Base-by-base conservation (phyloP, 2,329 filamentous ascomycete genomes). In the Penicillium sclerotiorum region DNA sequence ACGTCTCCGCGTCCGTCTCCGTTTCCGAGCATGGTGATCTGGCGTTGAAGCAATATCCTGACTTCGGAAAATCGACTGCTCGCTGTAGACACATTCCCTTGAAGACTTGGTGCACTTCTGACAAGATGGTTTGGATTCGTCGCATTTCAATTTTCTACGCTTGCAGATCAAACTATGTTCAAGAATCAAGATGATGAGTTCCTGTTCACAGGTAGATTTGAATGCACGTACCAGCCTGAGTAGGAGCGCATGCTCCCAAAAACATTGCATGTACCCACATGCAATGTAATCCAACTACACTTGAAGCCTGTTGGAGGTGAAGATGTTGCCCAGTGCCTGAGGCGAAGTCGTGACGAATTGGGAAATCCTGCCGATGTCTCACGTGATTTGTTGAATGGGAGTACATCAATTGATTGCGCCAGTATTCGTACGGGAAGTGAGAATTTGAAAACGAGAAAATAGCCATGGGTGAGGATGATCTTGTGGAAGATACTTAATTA, bases 1-100 rank as follows among this genome's bases (percentile, higher is more conserved):
- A n/a, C n/a, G n/a, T n/a, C n/a, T n/a, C n/a, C n/a, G n/a, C n/a
- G n/a, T n/a, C n/a, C n/a, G n/a, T n/a, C n/a, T n/a, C n/a, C n/a
- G n/a, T n/a, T n/a, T n/a, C n/a, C n/a, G n/a, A n/a, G n/a, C 25
- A 28, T 28, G 9, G 6, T 28, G 25, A 28, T 28, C 22, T 48
- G 7, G 41, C 25, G 11, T 18, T 18, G 44, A 47, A 13, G 9
- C 15, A 28, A 51, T 20, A 8, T 25, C 36, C 8, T 45, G 49
- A 30, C 40, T 37, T 11, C 49, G 49, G 20, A 52, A 52, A 15
- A 52, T 45, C 8, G 23, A 38, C 33, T 21, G 35, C 15, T 48
- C 35, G 6, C 42, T 45, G 27, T 48, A 52, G n/a, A 12, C 25
- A 39, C 49, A 52, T 12, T 48, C 35, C 9, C 49, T 45, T 37